Conservation (phyloP, 2,329 filamentous ascomycete genomes). For the Talaromyces sp. region DNA sequence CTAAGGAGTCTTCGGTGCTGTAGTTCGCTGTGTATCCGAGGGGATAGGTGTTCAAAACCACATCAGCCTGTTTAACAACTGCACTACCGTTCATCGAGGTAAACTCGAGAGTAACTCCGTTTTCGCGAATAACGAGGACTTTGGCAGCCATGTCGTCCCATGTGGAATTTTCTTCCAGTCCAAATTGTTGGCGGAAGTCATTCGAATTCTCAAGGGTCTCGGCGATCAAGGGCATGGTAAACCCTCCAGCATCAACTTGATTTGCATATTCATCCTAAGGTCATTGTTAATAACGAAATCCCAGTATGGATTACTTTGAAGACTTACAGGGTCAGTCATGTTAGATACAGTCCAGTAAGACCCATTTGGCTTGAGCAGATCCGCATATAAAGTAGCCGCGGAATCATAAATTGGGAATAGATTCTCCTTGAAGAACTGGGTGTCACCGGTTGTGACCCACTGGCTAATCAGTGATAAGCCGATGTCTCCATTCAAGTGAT, state of each 20-base stretch:
- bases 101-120: conserved; percentile 66
- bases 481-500: conserved; percentile 72
- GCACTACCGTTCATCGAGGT: conserved; percentile 68
- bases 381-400: conserved; percentile 62
- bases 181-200: conserved; percentile 59
- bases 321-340: conserved; percentile 69
- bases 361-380: conserved; percentile 63
- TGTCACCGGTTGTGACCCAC: conserved; percentile 63
- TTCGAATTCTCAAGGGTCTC: conserved; percentile 61
- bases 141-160: conserved; percentile 61
- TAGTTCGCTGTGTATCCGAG: conserved; percentile 62
- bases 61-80: conserved; percentile 70
- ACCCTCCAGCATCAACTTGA: conserved; percentile 67
- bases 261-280: conserved; percentile 68
- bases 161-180: conserved; percentile 57
- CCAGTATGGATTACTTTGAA: background rate
- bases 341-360: conserved; percentile 60
- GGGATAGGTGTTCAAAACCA: conserved; percentile 68
- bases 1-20: conserved; percentile 51
- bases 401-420: conserved; percentile 67
- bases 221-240: conserved; percentile 65
- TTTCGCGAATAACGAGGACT: conserved; percentile 59
- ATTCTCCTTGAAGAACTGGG: conserved; percentile 55
- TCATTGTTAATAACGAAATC: background rate
- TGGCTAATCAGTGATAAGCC: conserved; percentile 65